A percentile compares a stretch with the other conserved stretches of the same genome.
These are phyloP conservation scores for Setomelanomma holmii DNA, from an alignment of 2,329 filamentous ascomycete species.

Conservation along the genomic window DNA sequence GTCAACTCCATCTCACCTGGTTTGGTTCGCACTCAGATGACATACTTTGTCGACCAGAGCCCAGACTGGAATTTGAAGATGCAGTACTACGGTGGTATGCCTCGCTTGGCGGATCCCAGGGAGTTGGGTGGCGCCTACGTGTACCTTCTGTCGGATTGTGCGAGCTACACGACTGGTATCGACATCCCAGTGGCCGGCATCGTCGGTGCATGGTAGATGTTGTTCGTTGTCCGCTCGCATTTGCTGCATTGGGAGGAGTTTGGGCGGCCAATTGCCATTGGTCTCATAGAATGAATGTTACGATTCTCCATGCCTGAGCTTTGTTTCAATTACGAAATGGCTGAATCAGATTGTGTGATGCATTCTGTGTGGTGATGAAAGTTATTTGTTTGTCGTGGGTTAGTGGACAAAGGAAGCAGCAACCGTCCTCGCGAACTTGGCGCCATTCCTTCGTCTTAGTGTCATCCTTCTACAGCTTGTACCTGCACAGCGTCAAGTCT, in stretches of 20 bases:
- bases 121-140: slow-evolving; percentile 60
- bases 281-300: slow-evolving; percentile 14
- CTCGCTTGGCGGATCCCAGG: slow-evolving; percentile 58
- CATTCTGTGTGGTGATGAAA: background rate
- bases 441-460: no score
- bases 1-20: slow-evolving; percentile 86
- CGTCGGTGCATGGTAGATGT: slow-evolving; percentile 51
- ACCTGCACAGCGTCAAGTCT: no score
- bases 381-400: no score
- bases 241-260: slow-evolving; percentile 33
- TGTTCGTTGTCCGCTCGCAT: background rate
- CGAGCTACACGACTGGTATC: slow-evolving; percentile 58
- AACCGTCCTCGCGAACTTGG: no score
- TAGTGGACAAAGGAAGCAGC: no score
- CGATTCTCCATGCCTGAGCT: no score
- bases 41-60: slow-evolving; percentile 58
- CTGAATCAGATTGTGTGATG: background rate
- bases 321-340: background rate
- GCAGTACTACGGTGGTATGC: slow-evolving; percentile 63
- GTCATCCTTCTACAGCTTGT: no score
- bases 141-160: slow-evolving; percentile 56
- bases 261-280: slow-evolving; percentile 2
- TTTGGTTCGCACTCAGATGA: slow-evolving; percentile 79
- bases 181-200: slow-evolving; percentile 59
- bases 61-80: slow-evolving; percentile 61